Percentiles rank a stretch among this genome's conserved stretches.
Evolutionary conservation across 805 yeast species (phyloP).

Genomic region (Candida bentonensis): DNA sequence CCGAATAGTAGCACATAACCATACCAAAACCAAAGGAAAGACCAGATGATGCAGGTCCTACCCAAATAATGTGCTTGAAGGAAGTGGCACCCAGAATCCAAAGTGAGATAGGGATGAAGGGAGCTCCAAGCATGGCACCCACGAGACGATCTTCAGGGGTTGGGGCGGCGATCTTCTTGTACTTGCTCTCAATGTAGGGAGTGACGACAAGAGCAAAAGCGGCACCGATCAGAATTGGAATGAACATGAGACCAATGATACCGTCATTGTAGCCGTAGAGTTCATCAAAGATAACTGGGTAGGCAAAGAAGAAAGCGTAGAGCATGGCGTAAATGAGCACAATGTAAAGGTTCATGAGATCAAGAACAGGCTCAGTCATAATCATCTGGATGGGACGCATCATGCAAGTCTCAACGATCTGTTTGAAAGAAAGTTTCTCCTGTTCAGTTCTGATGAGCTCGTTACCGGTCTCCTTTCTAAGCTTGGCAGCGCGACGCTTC

Average conservation of each 20-base stretch:
- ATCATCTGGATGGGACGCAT: constrained; percentile 64
- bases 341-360: constrained; percentile 70
- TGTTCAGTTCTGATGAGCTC: constrained; percentile 86
- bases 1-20: constrained; percentile 49
- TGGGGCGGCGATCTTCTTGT: constrained; percentile 35
- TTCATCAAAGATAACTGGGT: constrained; percentile 69
- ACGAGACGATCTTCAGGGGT: constrained; percentile 45
- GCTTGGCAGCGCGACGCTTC: constrained; percentile 49
- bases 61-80: constrained; percentile 30
- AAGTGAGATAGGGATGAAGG: constrained; percentile 34
- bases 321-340: constrained; percentile 81
- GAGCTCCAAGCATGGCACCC: constrained; percentile 34
- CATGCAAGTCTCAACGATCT: constrained; percentile 53
- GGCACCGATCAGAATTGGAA: constrained; percentile 86
- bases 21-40: constrained; percentile 40
- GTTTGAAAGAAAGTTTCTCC: constrained; percentile 57
- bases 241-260: constrained; percentile 70
- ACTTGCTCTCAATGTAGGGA: constrained; percentile 52
- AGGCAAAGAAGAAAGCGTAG: constrained; percentile 90
- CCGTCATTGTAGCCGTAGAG: constrained; percentile 69
- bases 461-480: constrained; percentile 74
- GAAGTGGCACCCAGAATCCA: constrained; percentile 54
- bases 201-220: constrained; percentile 59
- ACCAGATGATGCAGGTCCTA: constrained; percentile 44
- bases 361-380: constrained; percentile 72